Percentiles rank a stretch among this genome's conserved stretches.
phyloP scores from a whole-genome alignment of 495 filamentous ascomycete genomes.

The Aspergillus homomorphus region DNA sequence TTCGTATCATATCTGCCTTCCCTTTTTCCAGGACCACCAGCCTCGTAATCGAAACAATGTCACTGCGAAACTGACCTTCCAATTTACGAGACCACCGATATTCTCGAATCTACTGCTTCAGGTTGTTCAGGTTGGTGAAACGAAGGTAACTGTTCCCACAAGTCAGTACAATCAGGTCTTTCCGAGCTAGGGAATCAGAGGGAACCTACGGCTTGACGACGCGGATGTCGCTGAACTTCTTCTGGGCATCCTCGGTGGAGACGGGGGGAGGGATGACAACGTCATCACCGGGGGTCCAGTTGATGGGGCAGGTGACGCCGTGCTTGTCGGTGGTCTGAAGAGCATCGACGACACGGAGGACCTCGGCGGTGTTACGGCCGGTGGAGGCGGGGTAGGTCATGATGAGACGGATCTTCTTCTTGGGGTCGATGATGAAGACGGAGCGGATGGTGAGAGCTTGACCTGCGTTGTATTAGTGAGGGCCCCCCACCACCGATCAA shows the following conservation, averaged over 20 bases:
- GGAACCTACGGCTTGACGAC: constrained; percentile 84
- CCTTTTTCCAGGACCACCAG: background rate
- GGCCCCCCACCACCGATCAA: background rate
- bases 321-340: constrained; percentile 97
- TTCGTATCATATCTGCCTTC: constrained; percentile 10
- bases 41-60: too few species aligned
- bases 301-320: constrained; percentile 88
- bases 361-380: constrained; percentile 93
- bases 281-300: constrained; percentile 87
- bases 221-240: constrained; percentile 86
- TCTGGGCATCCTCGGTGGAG: constrained; percentile 81
- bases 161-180: constrained; percentile 16
- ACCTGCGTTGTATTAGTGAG: constrained; percentile 13
- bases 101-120: constrained; percentile 31
- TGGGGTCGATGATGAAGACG: constrained; percentile 98
- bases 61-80: background rate
- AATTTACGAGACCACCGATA: background rate
- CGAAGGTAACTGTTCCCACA: constrained; percentile 38
- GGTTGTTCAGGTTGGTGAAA: constrained; percentile 38
- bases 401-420: constrained; percentile 95
- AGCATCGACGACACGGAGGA: constrained; percentile 92
- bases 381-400: constrained; percentile 96
- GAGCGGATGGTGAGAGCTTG: constrained; percentile 98
- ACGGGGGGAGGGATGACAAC: constrained; percentile 92
- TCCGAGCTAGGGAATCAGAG: background rate